Conservation (phyloP, 345 rosid species). For the Draba incana region DNA sequence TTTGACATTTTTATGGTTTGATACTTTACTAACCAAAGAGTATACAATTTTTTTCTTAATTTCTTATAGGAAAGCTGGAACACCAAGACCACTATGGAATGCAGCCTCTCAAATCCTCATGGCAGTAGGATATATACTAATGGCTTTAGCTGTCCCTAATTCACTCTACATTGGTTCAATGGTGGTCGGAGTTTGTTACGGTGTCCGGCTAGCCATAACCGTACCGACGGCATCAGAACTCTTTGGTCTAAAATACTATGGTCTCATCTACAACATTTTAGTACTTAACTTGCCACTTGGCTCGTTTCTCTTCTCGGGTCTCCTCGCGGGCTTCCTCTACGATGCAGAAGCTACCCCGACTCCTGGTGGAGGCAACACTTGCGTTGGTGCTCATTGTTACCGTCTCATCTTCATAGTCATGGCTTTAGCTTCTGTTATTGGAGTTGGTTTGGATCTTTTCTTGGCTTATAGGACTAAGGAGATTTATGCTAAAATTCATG, state of each 20-base stretch:
- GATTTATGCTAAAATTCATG: constrained; percentile 59
- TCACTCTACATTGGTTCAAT: constrained; percentile 84
- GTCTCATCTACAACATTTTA: constrained; percentile 81
- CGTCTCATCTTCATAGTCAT: constrained; percentile 73
- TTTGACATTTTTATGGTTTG: not conserved
- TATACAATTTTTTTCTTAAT: not conserved
- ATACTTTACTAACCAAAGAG: not conserved
- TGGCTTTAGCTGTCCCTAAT: constrained; percentile 81
- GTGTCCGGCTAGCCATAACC: constrained; percentile 84
- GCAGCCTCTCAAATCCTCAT: constrained; percentile 89
- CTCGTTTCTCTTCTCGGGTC: constrained; percentile 89
- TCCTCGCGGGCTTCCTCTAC: constrained; percentile 81
- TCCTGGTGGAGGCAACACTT: constrained; percentile 83
- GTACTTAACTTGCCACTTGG: constrained; percentile 95
- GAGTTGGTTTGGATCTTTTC: constrained; percentile 69
- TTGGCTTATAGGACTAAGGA: constrained; percentile 65
- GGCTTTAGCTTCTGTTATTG: constrained; percentile 66
- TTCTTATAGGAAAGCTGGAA: constrained; percentile 70
- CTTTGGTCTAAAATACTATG: constrained; percentile 88
- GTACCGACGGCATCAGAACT: constrained; percentile 94
- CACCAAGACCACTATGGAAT: constrained; percentile 93
- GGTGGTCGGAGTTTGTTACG: constrained; percentile 86
- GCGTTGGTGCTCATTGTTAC: constrained; percentile 88
- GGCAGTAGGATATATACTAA: constrained; percentile 75
- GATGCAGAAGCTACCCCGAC: constrained; percentile 79